Base-by-base conservation (phyloP, 306 rosid species). In the Spatholobus suberectus region DNA sequence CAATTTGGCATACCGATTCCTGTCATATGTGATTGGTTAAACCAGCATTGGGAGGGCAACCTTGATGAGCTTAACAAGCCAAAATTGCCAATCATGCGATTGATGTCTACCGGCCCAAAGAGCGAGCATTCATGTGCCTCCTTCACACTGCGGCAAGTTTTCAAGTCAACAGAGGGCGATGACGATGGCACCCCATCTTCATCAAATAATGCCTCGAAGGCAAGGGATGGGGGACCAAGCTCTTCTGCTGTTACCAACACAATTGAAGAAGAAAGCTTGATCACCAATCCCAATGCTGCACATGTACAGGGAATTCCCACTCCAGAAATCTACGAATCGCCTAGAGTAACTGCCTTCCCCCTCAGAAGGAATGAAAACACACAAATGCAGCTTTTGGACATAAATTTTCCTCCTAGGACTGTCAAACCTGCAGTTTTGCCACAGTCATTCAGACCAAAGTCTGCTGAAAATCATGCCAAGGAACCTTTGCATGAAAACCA, bases 41-140 rank as follows among this genome's bases (percentile, higher is more conserved):
- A 96, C 85, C 97, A 96, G 90, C 98, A 96, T 20, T 96, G 99
- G 99, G 99, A 94, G 81, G 99, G 99, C 21, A 94, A 89, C 84
- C 98, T 96, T 37, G 98, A 96, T 52, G 99, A 96, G 34, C 98
- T 96, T 76, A 94, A 91, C 92, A 96, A 96, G 78, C 99, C 99
- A 8, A 94, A 92, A 80, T 74, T 90, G 82, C 99, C 98, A 2
- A 89, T 96, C 73, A 96, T 94, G 35, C 90, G 98, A 14, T 86
- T 96, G 82, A 92, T 94, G 99, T 92, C 99, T 18, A 44, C 92
- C 0, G 97, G 97, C 37, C 94, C 85, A 27, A 96, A 87, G 84
- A 96, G 97, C 70, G 99, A 96, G 78, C 98, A 91, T 85, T 94
- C 97, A 1, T 94, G 97, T 65, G 83, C 97, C 77, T 96, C 99